A percentile compares a stretch with the other conserved stretches of the same genome.
phyloP scores from a whole-genome alignment of 495 filamentous ascomycete species.

The Polyplosphaeria fusca region DNA sequence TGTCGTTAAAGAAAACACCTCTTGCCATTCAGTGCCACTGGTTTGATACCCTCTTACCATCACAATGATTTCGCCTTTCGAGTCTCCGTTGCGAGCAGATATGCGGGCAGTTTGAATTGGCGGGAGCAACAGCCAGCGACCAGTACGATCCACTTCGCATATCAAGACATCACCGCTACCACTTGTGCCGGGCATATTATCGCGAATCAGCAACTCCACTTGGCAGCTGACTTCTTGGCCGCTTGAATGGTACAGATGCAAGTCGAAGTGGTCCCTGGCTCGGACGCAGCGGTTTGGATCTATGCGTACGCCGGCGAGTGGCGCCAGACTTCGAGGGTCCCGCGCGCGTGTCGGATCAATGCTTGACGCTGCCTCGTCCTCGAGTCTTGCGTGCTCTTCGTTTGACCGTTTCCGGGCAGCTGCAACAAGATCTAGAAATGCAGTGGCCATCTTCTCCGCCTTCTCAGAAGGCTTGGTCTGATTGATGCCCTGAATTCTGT shows the following conservation, averaged over 20 bases:
- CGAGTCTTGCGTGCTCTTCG: constrained; percentile 80
- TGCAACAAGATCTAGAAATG: constrained; percentile 68
- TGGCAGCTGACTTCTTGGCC: constrained; percentile 85
- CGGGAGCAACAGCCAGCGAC: constrained; percentile 87
- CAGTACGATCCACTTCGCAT: constrained; percentile 73
- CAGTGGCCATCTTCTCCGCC: constrained; percentile 53
- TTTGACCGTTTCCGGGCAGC: constrained; percentile 74
- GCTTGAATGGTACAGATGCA: constrained; percentile 82
- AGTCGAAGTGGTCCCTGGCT: constrained; percentile 82
- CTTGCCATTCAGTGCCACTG: constrained; percentile 68
- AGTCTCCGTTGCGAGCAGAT: constrained; percentile 76
- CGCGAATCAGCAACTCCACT: constrained; percentile 82
- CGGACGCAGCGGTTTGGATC: constrained; percentile 71
- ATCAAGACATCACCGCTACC: constrained; percentile 78
- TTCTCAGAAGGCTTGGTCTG: constrained; percentile 54
- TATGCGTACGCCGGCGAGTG: constrained; percentile 65
- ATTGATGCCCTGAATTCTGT: constrained; percentile 46
- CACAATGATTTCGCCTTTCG: constrained; percentile 66
- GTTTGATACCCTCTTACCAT: constrained; percentile 70
- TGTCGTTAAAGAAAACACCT: constrained; percentile 68
- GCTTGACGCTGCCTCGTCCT: constrained; percentile 82
- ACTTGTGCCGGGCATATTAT: constrained; percentile 59
- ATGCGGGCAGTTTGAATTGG: constrained; percentile 66
- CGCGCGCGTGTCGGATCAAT: constrained; percentile 76
- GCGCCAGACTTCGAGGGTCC: constrained; percentile 71